Base-by-base conservation (phyloP, 2,329 filamentous ascomycete genomes). In the Cyclaneusma minus region DNA sequence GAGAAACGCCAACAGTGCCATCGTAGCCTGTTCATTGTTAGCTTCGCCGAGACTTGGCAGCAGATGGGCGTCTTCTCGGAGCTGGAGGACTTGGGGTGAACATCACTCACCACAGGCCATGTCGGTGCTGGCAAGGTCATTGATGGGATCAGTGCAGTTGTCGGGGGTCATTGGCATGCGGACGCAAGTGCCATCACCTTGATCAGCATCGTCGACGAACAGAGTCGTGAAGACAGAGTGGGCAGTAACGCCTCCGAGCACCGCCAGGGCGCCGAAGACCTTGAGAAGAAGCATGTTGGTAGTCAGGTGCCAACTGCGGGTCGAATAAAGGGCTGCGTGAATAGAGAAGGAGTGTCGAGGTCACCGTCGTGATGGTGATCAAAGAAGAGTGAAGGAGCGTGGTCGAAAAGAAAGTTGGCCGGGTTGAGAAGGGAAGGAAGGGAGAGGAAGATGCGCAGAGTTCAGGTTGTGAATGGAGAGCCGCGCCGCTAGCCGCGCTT, bases 151-250 rank as follows among this genome's bases (percentile, higher is more conserved):
- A 4, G 64, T 76, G 25, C 64, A 58, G 0, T 56, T 62, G 5
- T 48, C 45, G 3, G 57, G 50, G 29, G 68, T 52, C 21, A 51
- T 56, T 28, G 66, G 66, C 64, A 77, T 76, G 21, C 78, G 71
- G 26, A 84, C 62, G 40, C 75, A 82, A 14, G 70, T 74, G 16
- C 68, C 77, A 42, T 79, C 70, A 33, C 78, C 78, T 49, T 82
- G 70, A 39, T 64, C 61, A 24, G 61, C 50, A 32, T 64, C 64
- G 39, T 77, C 56, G 37, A 80, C 50, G 37, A 63, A 72, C 25
- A 79, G 53, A 4, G 64, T 75, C 2, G 70, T 73, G 44, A 79
- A 67, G 25, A 67, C 47, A 5, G 71, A 76, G 42, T 80, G 73
- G 21, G 65, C 67, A 24, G 52, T 51, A 28, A 53, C 48, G 13